phyloP scores from a whole-genome alignment of 805 yeast species.

The Teunomyces funiuensis region DNA sequence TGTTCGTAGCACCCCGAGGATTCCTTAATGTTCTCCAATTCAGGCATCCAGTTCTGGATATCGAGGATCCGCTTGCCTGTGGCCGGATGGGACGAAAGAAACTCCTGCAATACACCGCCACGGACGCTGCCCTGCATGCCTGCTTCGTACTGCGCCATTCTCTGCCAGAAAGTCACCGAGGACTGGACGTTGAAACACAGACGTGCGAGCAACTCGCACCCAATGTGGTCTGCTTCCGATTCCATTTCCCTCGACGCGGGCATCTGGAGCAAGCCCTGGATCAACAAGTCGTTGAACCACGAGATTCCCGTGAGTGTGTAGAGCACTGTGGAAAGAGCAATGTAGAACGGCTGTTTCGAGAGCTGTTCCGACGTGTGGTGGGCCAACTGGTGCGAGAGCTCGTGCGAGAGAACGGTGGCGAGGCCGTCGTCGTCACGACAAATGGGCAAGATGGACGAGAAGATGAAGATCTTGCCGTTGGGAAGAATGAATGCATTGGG shows the following conservation, averaged over 20 bases:
- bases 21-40: slow-evolving; percentile 47
- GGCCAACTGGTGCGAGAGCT: slow-evolving; percentile 90
- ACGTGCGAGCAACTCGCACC: slow-evolving; percentile 84
- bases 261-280: slow-evolving; percentile 61
- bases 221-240: slow-evolving; percentile 93
- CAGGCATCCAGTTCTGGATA: slow-evolving; percentile 67
- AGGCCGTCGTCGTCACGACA: slow-evolving; percentile 84
- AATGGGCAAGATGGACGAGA: slow-evolving; percentile 72
- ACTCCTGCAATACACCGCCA: slow-evolving; percentile 49
- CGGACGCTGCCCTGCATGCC: slow-evolving; percentile 36
- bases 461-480: slow-evolving; percentile 93
- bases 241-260: slow-evolving; percentile 95
- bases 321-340: slow-evolving; percentile 50
- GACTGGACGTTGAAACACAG: slow-evolving; percentile 83
- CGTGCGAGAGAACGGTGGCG: slow-evolving; percentile 95
- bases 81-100: slow-evolving; percentile 85
- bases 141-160: slow-evolving; percentile 57
- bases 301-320: slow-evolving; percentile 62
- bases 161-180: slow-evolving; percentile 75
- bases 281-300: slow-evolving; percentile 49
- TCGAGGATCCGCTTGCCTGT: slow-evolving; percentile 68
- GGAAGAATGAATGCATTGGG: slow-evolving; percentile 98
- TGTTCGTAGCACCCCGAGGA: slow-evolving; percentile 37
- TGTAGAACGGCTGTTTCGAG: slow-evolving; percentile 72
- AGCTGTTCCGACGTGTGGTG: slow-evolving; percentile 86